Evolutionary conservation across 2,329 filamentous ascomycete genomes (phyloP).

Genomic region (Dothidotthia symphoricarpi): DNA sequence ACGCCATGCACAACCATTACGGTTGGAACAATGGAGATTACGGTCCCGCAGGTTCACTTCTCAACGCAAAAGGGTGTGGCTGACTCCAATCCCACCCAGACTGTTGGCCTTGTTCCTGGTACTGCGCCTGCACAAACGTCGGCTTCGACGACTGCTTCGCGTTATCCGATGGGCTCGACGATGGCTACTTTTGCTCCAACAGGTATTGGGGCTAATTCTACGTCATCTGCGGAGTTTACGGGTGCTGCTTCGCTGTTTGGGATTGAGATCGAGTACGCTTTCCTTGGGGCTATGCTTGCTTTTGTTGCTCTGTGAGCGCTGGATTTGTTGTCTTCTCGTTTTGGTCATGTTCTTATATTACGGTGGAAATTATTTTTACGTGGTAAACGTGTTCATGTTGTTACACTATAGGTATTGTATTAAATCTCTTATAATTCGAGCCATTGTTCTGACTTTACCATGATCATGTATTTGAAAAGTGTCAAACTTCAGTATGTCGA

Average conservation of each 20-base stretch:
- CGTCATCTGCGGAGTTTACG: slow-evolving; percentile 33
- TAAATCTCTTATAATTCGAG: too few species aligned
- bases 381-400: too few species aligned
- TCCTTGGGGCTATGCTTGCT: slow-evolving; percentile 33
- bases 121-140: slow-evolving; percentile 32
- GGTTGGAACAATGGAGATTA: slow-evolving; percentile 45
- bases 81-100: slow-evolving; percentile 28
- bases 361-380: too few species aligned
- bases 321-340: background rate
- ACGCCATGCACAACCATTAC: slow-evolving; percentile 44
- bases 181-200: slow-evolving; percentile 17
- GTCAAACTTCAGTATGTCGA: background rate
- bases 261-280: slow-evolving; percentile 19
- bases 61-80: slow-evolving; percentile 37
- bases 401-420: too few species aligned
- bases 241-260: slow-evolving; percentile 34
- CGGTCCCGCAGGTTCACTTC: slow-evolving; percentile 49
- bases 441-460: too few species aligned
- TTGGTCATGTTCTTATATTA: background rate
- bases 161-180: slow-evolving; percentile 28
- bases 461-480: too few species aligned
- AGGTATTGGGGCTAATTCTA: slow-evolving; percentile 24
- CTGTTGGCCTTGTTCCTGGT: slow-evolving; percentile 39
- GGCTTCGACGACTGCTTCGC: slow-evolving; percentile 27
- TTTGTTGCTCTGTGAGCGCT: slow-evolving; percentile 36